Conservation (phyloP, 1,139 yeast species). For the Blastobotrys proliferans region DNA sequence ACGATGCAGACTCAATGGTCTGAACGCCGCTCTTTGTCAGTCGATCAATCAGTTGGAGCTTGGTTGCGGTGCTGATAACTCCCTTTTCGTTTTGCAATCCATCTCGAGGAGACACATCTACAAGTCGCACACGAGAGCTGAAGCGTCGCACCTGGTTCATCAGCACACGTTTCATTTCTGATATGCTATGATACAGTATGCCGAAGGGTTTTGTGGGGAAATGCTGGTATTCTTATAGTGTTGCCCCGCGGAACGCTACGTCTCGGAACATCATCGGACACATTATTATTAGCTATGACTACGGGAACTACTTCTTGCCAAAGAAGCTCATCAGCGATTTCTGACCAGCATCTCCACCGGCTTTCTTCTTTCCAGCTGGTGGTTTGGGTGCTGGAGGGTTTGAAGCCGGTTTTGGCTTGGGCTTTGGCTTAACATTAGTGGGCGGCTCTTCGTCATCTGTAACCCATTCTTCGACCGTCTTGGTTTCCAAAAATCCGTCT, state of each 20-base stretch:
- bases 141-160: constrained; percentile 1
- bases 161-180: background rate
- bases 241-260: background rate
- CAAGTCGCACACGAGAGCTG: constrained; percentile 22
- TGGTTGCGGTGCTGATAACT: constrained; percentile 31
- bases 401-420: constrained; percentile 4
- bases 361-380: constrained; percentile 5
- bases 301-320: constrained; percentile 6
- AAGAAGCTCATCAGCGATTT: constrained; percentile 11
- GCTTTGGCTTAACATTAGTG: background rate
- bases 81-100: constrained; percentile 36
- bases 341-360: constrained; percentile 7
- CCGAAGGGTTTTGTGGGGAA: background rate
- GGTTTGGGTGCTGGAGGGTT: constrained; percentile 3
- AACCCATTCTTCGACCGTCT: constrained; percentile 12
- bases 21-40: constrained; percentile 31
- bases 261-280: background rate
- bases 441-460: constrained; percentile 10
- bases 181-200: background rate
- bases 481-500: constrained; percentile 12
- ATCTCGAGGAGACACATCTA: constrained; percentile 37
- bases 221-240: background rate
- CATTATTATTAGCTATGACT: too few species aligned
- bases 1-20: constrained; percentile 34
- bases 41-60: constrained; percentile 32